Evolutionary conservation across 495 filamentous ascomycete species (phyloP), one percentile per base, ranked within the genome.

Genomic region (Tuber borchii): DNA sequence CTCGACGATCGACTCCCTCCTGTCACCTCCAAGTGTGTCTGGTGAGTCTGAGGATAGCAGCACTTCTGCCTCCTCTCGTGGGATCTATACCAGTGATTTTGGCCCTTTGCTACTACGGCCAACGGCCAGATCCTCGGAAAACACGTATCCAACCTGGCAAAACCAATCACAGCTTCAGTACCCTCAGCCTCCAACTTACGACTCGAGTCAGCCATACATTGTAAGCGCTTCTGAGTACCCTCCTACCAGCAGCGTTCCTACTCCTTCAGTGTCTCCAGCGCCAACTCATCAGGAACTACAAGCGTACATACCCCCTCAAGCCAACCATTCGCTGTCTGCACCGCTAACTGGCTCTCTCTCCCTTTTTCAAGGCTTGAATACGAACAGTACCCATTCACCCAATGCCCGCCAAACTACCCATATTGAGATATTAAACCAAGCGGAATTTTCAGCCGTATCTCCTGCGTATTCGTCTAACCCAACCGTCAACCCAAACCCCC

Each of bases 81-180:
- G 75, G 37, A 34, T 79, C 74, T 81, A 81, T 70, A 69, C 61
- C 20, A 73, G 80, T 69, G 80, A 81, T 77, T 81, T 81, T 74
- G 73, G 79, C 31, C 80, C 80, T 56, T 69, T 81, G 71, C 76
- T 81, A 40, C 73, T 76, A 61, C 56, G 72, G 71, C 20, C 73
- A 69, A 72, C 77, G 70, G 45, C 34, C 65, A 12, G 76, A 70
- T 34, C 78, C 74, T 17, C 76, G 65, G 9, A 42, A 65, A 65
- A 65, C 26, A 65, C 56, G 16, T 65, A 79, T 34, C 69, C 77
- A 48, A 46, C 75, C 72, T 79, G 78, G 78, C 70, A 65, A 72
- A 51, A 70, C 37, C 79, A 72, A n/a, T 74, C 76, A 37, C 78
- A 75, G 56, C 51, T 71, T 56, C 80, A 82, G 43, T 71, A 74